Evolutionary conservation across 495 filamentous ascomycete species (phyloP), one percentile per base, ranked within the genome.

Genomic region (Ascobolus immersus): DNA sequence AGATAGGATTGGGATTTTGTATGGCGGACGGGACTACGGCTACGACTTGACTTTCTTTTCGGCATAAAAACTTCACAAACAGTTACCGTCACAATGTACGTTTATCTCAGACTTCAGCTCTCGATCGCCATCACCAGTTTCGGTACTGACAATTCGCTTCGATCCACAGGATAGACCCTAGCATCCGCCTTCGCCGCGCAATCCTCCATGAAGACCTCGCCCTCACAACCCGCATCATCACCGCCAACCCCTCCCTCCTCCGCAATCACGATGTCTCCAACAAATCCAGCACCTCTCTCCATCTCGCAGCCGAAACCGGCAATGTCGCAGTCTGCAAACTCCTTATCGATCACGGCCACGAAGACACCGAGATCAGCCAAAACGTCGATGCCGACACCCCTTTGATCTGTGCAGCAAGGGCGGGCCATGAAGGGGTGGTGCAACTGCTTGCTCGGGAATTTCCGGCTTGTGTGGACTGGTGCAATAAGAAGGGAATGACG

Each of bases 331-430:
- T 81, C 39, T 65, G 62, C 48, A 48, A 52, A 31, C 42, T 61
- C 35, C 59, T 72, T 30, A 47, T 72, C 34, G 32, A 34, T n/a
- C 51, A 58, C 17, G 55, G 53, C 21, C 67, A 78, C 54, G 71
- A 72, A 35, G 44, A 52, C 24, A 56, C 54, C 17, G 58, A 61
- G 24, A 63, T 77, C 29, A 65, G 64, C 26, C 62, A 69, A 37
- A 82, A 84, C 47, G 64, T 68, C 42, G 55, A 67, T 20, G 64
- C 72, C 45, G 67, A 79, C 37, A 84, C 77, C 0, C 69, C 78
- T 3, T 34, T 71, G 36, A 64, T 69, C 58, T 55, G 73, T 12
- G 70, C 72, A 11, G 59, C 67, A 11, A 48, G 52, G 5, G 57
- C 53, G 1, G 64, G 67, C 6, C 62, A 71, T 40, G 62, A 65